phyloP scores from a whole-genome alignment of 2,329 filamentous ascomycete genomes.

The Chrysoporthe puriensis region DNA sequence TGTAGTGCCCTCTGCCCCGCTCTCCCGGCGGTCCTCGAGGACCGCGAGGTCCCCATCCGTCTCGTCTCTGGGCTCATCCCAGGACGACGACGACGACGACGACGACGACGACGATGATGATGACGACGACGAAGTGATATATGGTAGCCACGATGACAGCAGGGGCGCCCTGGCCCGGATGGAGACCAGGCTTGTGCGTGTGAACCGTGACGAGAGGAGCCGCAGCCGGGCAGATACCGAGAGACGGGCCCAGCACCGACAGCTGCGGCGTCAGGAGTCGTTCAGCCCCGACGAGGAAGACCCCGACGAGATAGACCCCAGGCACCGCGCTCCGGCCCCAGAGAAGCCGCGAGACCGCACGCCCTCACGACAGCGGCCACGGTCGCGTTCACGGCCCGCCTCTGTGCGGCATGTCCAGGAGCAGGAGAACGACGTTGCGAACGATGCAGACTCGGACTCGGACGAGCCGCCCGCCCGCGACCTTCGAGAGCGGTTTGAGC shows the following conservation, averaged over 20 bases:
- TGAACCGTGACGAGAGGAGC: conserved; percentile 22
- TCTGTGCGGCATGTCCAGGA: conserved; percentile 28
- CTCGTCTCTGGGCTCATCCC: conserved; percentile 37
- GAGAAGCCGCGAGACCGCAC: conserved; percentile 18
- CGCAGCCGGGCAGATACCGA: conserved; percentile 20
- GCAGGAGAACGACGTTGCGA: conserved; percentile 10
- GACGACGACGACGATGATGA: conserved; percentile 33
- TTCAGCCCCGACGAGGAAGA: conserved; percentile 27
- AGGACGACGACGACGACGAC: neutral
- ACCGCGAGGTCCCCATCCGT: conserved; percentile 35
- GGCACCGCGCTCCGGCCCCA: conserved; percentile 29
- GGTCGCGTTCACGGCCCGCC: conserved; percentile 34
- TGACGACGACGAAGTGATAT: conserved; percentile 43
- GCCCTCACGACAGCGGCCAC: conserved; percentile 19
- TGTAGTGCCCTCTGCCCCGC: conserved; percentile 41
- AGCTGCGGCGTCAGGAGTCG: conserved; percentile 10
- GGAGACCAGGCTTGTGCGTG: conserved; percentile 21
- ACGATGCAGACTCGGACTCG: conserved; percentile 21
- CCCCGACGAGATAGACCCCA: conserved; percentile 21
- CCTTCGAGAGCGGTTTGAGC: conserved; percentile 27
- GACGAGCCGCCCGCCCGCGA: conserved; percentile 30
- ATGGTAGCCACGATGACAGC: conserved; percentile 41
- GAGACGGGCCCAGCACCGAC: conserved; percentile 17
- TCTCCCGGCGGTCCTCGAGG: conserved; percentile 41
- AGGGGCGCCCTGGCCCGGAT: conserved; percentile 32